Base-by-base conservation (phyloP, 805 yeast genomes). In the Hanseniaspora occidentalis region DNA sequence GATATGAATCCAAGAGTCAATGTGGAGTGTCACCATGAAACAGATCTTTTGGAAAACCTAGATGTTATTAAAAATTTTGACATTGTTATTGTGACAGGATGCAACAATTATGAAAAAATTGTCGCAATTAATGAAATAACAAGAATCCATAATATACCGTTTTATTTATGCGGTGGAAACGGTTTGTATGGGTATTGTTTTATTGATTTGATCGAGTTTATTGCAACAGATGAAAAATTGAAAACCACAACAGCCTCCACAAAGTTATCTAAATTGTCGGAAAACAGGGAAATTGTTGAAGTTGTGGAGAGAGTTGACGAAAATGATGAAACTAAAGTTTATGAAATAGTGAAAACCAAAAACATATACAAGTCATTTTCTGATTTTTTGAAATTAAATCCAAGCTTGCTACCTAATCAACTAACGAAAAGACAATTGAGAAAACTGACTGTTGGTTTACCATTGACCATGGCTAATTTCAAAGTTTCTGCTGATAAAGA, bases 121-220 rank as follows among this genome's bases (percentile, higher is more conserved):
- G 43, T 61, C 3, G 45, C 51, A 4, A 48, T 92, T 35, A 84
- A 85, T 52, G 50, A 48, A 0, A 56, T 69, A 25, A 69, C 88
- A 6, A 71, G 96, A 48, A 38, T 51, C 2, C 60, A 68, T 16
- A 64, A 66, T 22, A 69, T 78, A 16, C 84, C 95, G 3, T 65
- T 92, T 23, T 85, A 82, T 54, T 67, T 73, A 13, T 62, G 83
- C 1, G 79, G 78, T 0, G 53, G 76, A 2, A 80, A 80, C 56
- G 99, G 98, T 0, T 62, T 88, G 53, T 85, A 72, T 56, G 95
- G 95, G 1, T 83, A 74, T 51, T 70, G 84, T 1, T 79, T 88
- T 54, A 75, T 77, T 3, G 99, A 92, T 58, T 66, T 89, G 45
- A 71, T 84, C 9, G 56, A 65, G 36, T 85, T 84, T 58, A 65